Base-by-base conservation (phyloP, 805 yeast species). In the Candida nemodendra region DNA sequence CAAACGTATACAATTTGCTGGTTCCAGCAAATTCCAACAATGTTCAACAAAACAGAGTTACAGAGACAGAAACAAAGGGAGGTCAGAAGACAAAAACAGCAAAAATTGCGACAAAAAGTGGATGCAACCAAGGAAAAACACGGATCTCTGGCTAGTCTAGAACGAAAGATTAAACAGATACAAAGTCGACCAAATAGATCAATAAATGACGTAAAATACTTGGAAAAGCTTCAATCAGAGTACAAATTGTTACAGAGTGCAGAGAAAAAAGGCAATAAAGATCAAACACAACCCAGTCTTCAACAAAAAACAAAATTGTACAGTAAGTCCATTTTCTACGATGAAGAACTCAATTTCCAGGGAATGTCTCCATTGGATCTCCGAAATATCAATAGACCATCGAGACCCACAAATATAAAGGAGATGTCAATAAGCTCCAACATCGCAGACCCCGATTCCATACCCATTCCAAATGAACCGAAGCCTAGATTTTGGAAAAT, bases 261-360 rank as follows among this genome's bases (percentile, higher is more conserved):
- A 19, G 52, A 41, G 26, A 24, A 26, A 16, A 30, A 19, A 9
- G 24, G 11, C 23, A 18, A 19, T 18, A 9, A 34, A 24, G 42
- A 44, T 30, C 23, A 22, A 15, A 16, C 24, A 30, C 8, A 39
- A 34, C n/a, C n/a, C n/a, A n/a, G n/a, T n/a, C n/a, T n/a, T n/a
- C n/a, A 39, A 36, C 27, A 53, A 39, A 31, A 43, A 38, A n/a
- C 49, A 41, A 43, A 65, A 52, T 59, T 74, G 49, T 81, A 79
- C 2, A 51, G 47, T 19, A 59, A 66, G 26, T 78, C 85, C 6
- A 64, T 79, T 2, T 81, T 74, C 52, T 79, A 76, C 56, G 82
- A 81, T 48, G 79, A 81, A 4, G 85, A 81, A 44, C 70, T 83
- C 64, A 81, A 81, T 42, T 79, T 82, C 2, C 51, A 69, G 4